A percentile compares a stretch with the other conserved stretches of the same genome.
Evolutionary conservation across 2,329 filamentous ascomycete genomes (phyloP).

Genomic region (Rasamsonia emersonii): DNA sequence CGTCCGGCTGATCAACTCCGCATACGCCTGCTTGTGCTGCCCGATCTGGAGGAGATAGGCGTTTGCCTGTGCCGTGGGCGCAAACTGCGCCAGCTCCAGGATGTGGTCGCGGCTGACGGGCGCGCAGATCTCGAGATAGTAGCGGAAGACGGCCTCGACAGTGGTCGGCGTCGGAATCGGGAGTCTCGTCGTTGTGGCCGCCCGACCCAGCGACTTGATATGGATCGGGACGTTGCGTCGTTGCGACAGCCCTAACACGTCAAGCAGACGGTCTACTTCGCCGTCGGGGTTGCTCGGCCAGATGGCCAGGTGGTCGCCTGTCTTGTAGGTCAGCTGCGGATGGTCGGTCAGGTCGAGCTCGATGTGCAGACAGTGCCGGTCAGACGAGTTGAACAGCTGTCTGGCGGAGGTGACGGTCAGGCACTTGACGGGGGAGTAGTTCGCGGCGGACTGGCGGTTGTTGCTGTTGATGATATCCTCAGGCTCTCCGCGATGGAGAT

Average conservation of each 20-base stretch:
- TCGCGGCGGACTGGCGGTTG: conserved; percentile 67
- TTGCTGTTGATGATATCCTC: conserved; percentile 62
- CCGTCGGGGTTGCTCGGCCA: conserved; percentile 85
- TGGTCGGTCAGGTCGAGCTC: conserved; percentile 74
- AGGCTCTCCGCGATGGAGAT: conserved; percentile 85
- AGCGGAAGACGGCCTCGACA: conserved; percentile 73
- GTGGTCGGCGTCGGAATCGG: conserved; percentile 87
- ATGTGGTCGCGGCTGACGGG: conserved; percentile 89
- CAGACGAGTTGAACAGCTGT: conserved; percentile 71
- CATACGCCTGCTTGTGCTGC: conserved; percentile 78
- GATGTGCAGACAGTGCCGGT: conserved; percentile 81
- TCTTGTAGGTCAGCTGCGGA: conserved; percentile 78
- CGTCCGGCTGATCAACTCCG: conserved; percentile 62
- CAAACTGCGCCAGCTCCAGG: conserved; percentile 70
- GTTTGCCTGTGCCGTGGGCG: conserved; percentile 69
- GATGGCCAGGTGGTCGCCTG: conserved; percentile 83
- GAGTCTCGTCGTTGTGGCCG: conserved; percentile 48
- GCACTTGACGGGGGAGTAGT: conserved; percentile 65
- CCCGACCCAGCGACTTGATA: conserved; percentile 24
- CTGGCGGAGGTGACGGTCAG: conserved; percentile 74
- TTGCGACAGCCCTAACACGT: conserved; percentile 41
- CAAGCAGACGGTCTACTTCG: conserved; percentile 76
- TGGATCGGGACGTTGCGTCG: conserved; percentile 26
- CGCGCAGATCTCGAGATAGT: conserved; percentile 87
- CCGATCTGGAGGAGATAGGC: conserved; percentile 74